phyloP scores from a whole-genome alignment of 306 rosid species.

The Neltuma alba region DNA sequence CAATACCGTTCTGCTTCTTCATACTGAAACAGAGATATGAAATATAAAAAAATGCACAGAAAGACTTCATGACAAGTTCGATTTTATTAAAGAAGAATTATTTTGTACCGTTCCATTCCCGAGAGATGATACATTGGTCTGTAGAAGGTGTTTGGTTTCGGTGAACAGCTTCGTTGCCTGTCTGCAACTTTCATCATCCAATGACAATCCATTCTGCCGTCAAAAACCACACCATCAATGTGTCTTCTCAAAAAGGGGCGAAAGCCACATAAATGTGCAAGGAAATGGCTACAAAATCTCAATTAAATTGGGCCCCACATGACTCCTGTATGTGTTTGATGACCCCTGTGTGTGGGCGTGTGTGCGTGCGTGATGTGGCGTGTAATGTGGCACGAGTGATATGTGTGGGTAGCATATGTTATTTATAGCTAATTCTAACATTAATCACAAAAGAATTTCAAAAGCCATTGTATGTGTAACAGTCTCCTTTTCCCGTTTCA shows the following conservation, averaged over 20 bases:
- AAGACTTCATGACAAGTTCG: slow-evolving; percentile 8
- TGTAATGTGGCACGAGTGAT: neutral
- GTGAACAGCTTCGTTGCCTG: slow-evolving; percentile 55
- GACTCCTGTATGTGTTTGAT: neutral
- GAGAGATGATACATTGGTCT: slow-evolving; percentile 45
- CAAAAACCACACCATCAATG: neutral
- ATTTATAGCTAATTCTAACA: neutral
- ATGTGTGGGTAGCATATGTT: neutral
- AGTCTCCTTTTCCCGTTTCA: neutral
- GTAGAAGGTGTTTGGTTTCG: slow-evolving; percentile 55
- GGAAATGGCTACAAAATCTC: neutral
- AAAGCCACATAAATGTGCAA: neutral
- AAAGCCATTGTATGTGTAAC: neutral
- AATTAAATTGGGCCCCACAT: neutral
- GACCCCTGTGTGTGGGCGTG: neutral
- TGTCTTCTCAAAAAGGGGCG: neutral
- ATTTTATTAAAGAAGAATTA: neutral
- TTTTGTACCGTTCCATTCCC: slow-evolving; percentile 58
- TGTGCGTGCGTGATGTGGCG: neutral
- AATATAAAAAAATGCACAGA: neutral
- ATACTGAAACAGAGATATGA: slow-evolving; percentile 44
- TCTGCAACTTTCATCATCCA: slow-evolving; percentile 43
- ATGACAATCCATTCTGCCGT: slow-evolving; percentile 48
- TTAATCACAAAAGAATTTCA: neutral
- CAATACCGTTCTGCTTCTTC: slow-evolving; percentile 73